A percentile compares a stretch with the other conserved stretches of the same genome.
Conservation (phyloP, 2,329 filamentous ascomycete genomes). For the Phaeosphaeria sp. region DNA sequence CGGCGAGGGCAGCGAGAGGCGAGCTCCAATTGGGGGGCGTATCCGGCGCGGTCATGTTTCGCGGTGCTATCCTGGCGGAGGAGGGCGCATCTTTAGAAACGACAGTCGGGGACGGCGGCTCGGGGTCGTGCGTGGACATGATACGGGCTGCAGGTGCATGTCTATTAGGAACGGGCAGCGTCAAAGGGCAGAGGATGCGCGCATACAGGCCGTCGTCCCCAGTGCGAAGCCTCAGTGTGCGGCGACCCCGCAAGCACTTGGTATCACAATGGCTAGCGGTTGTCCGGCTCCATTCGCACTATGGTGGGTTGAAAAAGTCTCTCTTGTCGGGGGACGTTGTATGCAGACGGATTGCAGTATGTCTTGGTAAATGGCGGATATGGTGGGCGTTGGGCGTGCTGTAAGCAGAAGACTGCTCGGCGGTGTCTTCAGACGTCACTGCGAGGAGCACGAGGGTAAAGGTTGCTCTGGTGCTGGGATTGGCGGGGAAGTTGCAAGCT, state of each 20-base stretch:
- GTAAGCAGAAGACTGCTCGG: background rate
- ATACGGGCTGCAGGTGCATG: constrained; percentile 35
- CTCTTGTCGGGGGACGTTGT: background rate
- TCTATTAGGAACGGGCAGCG: constrained; percentile 22
- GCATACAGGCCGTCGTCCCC: constrained; percentile 50
- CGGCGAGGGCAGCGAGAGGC: constrained; percentile 45
- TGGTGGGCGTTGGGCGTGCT: background rate
- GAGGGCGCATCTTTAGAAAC: constrained; percentile 43
- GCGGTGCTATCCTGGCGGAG: constrained; percentile 16
- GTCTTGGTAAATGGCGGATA: background rate
- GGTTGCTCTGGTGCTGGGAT: background rate
- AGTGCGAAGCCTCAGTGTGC: constrained; percentile 49
- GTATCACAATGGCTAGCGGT: constrained; percentile 50
- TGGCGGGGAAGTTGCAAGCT: background rate
- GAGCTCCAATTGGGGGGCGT: constrained; percentile 24
- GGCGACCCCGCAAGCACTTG: constrained; percentile 52
- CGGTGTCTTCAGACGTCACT: constrained; percentile 16
- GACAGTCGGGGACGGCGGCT: constrained; percentile 46
- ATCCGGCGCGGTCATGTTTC: constrained; percentile 26
- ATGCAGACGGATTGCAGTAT: background rate
- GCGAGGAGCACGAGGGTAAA: background rate
- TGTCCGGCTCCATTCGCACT: constrained; percentile 51
- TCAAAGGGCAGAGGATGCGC: constrained; percentile 1
- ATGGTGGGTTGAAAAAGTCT: constrained; percentile 14
- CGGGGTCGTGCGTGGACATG: constrained; percentile 46